Evolutionary conservation across 495 filamentous ascomycete genomes (phyloP).

Genomic region (Penicillium simplicissimum): DNA sequence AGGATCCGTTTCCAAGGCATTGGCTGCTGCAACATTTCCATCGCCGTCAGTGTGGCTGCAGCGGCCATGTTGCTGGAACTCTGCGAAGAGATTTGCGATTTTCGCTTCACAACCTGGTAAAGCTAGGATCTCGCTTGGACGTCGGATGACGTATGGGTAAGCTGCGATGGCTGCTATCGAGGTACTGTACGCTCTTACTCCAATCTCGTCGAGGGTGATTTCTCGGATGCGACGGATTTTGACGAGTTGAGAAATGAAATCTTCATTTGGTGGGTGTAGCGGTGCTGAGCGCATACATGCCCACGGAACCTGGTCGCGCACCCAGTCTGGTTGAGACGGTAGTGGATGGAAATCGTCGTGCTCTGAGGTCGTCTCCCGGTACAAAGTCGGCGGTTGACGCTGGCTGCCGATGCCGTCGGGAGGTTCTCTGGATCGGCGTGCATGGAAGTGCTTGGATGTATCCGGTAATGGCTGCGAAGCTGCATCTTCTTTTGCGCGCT

Average conservation of each 20-base stretch:
- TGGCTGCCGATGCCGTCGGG: constrained; percentile 17
- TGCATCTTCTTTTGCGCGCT: constrained; percentile 55
- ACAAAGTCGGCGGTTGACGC: constrained; percentile 45
- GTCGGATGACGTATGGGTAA: constrained; percentile 66
- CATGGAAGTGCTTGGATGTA: constrained; percentile 8
- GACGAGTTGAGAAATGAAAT: constrained; percentile 73
- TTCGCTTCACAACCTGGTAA: constrained; percentile 84
- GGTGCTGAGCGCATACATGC: constrained; percentile 82
- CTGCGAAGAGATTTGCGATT: constrained; percentile 74
- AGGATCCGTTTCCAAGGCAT: constrained; percentile 63
- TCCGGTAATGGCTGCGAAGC: constrained; percentile 22
- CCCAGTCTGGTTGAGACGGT: constrained; percentile 70
- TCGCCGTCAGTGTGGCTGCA: constrained; percentile 36
- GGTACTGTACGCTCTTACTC: constrained; percentile 84
- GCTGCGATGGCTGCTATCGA: constrained; percentile 81
- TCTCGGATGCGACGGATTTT: constrained; percentile 72
- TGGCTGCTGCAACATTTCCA: constrained; percentile 61
- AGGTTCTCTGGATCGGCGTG: constrained; percentile 23
- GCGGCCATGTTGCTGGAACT: constrained; percentile 57
- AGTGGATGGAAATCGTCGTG: constrained; percentile 54
- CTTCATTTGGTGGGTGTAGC: constrained; percentile 65
- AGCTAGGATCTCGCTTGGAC: constrained; percentile 59
- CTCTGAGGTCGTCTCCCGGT: constrained; percentile 71
- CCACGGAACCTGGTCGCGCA: constrained; percentile 64
- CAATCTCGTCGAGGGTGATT: constrained; percentile 72